Evolutionary conservation across 495 filamentous ascomycete species (phyloP), one percentile per base, ranked within the genome.

Genomic region (Penicillium coffeae): DNA sequence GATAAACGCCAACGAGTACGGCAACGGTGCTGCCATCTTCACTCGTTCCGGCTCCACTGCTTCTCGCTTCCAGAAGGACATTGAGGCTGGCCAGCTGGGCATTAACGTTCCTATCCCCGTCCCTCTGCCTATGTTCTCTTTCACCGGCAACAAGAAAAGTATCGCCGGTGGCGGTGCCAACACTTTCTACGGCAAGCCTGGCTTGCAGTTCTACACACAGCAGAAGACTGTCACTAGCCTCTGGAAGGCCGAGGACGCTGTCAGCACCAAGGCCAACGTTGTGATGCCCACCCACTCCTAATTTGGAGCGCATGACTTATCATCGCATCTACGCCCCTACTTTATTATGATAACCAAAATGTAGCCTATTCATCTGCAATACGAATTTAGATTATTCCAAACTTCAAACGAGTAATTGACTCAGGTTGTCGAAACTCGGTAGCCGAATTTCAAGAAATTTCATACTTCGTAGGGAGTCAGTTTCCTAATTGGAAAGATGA

Each of bases 101-200:
- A 71, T 82, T 55, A 80, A 80, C 52, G 75, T 91, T 15, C 88
- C 88, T 19, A 91, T 92, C 48, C 84, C 82, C 2, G 91, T 95
- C 3, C 92, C 93, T 13, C 75, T 94, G 33, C 88, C 92, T 59
- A 94, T 96, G 88, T 98, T 96, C 72, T 87, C 82, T 43, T 98
- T 98, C 73, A 98, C 93, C 15, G 93, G 93, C 44, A 98, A 97
- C 71, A 98, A 98, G 84, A 90, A 86, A 76, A 91, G 86, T 63
- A 78, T 98, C 39, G 93, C 93, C 0, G 93, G 93, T 33, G 90
- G 91, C 18, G 92, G 93, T 47, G 90, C 88, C 33, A 95, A 84
- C 70, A 92, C 89, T 8, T 98, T 98, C 63, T 98, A 98, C 60
- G 93, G 93, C 43, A 87, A 89, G 68, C 86, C 89, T 13, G 93